phyloP scores from a whole-genome alignment of 2,329 filamentous ascomycete genomes.

The Nothomitra cinnamomea region DNA sequence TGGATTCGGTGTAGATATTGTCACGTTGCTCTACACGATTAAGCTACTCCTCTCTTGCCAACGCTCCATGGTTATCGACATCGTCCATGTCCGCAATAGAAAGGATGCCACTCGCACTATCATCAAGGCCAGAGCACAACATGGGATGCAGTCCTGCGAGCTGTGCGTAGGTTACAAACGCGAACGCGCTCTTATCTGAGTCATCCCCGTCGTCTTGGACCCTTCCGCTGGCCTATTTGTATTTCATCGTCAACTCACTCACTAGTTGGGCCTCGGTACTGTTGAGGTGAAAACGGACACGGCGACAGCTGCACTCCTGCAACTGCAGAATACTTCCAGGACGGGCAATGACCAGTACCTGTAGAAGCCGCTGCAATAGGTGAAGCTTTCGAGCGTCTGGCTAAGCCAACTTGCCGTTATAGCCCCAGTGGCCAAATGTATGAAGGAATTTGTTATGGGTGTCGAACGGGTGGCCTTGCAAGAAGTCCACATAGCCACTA shows the following conservation, averaged over 20 bases:
- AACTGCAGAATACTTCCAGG: not conserved
- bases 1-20: not conserved
- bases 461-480: not conserved
- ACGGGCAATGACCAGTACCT: not conserved
- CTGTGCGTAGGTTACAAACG: not conserved
- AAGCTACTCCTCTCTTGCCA: not conserved
- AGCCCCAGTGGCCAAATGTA: not conserved
- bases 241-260: not conserved
- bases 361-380: not conserved
- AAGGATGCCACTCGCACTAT: not conserved
- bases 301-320: not conserved
- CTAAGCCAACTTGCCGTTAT: not conserved
- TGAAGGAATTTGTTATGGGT: not conserved
- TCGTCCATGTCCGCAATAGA: not conserved
- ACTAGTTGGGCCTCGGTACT: not conserved
- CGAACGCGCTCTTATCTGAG: not conserved
- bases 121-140: not conserved
- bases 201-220: not conserved
- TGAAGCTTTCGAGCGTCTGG: not conserved
- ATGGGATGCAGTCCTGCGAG: not conserved
- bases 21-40: not conserved
- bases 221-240: not conserved
- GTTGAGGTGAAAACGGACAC: not conserved
- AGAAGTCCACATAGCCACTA: not conserved
- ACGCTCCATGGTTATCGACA: not conserved